Evolutionary conservation across 1,284 basidiomycete species (phyloP), one percentile per base, ranked within the genome.

Genomic region (Neolentinus lepideus): DNA sequence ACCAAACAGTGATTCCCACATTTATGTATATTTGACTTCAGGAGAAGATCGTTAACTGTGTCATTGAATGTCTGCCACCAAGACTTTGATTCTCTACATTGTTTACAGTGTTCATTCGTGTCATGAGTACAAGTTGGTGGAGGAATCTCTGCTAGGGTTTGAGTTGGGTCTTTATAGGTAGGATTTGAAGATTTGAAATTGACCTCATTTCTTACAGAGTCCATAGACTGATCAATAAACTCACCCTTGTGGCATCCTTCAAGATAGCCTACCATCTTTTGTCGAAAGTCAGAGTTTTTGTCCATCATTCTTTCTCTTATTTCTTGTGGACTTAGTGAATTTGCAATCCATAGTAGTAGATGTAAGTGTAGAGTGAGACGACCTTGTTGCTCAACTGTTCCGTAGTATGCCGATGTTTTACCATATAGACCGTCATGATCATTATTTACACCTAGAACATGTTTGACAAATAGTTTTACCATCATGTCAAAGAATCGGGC

Each of bases 341-440:
- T 58, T 48, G 31, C 48, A n/a, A 66, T 63, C 70, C 69, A 72
- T 9, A 72, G 26, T 9, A 73, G 35, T 51, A 69, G 48, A 57
- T 73, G 70, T 0, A 71, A 33, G 60, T 73, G 71, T 1, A 72
- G 52, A 0, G 71, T 71, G 0, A 71, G 36, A 6, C 66, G 57
- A 0, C 71, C 71, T 60, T 74, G 71, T 55, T 71, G 66, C 54
- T 73, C 71, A 0, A 73, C 69, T 2, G 66, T 70, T 2, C 70
- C 71, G 64, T 72, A 73, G 54, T 70, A 70, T 2, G 56, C 68
- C 19, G 58, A 43, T 1, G 65, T 65, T 8, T 67, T 53, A 10
- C 72, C 70, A 62, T 64, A 73, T 10, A 69, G 2, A 6, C 70
- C 71, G 0, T n/a, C 6, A 11, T 21, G 63, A 57, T 8, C 52